Conservation (phyloP, 345 rosid species). For the Toxicodendron radicans region DNA sequence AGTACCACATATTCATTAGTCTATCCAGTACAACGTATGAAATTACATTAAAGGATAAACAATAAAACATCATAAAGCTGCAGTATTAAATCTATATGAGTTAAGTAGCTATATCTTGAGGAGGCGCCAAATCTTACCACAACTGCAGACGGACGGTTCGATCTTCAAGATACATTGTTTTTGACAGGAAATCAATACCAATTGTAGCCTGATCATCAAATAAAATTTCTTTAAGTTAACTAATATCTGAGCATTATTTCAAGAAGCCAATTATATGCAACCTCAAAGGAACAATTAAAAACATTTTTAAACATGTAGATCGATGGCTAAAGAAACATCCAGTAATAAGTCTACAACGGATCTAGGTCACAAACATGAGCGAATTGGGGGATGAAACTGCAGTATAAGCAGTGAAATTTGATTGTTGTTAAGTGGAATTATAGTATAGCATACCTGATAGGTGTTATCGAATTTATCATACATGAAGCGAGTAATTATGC, state of each 20-base stretch:
- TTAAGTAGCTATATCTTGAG: not conserved
- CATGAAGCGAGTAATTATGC: constrained; percentile 95
- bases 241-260: not conserved
- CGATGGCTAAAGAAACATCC: not conserved
- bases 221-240: not conserved
- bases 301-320: not conserved
- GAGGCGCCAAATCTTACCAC: constrained; percentile 41
- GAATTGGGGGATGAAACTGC: not conserved
- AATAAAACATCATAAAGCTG: not conserved
- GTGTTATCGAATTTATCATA: constrained; percentile 92
- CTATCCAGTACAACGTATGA: not conserved
- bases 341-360: not conserved
- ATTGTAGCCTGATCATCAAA: constrained; percentile 62
- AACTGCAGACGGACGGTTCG: constrained; percentile 78
- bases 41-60: not conserved
- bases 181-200: constrained; percentile 79
- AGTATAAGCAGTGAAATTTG: not conserved
- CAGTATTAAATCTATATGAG: not conserved
- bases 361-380: not conserved
- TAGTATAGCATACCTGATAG: constrained; percentile 53
- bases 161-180: constrained; percentile 89
- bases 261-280: not conserved
- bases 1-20: not conserved
- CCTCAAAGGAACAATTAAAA: not conserved
- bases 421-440: not conserved